phyloP scores from a whole-genome alignment of 208 protist genomes.

The Trypanosoma platydactyli region DNA sequence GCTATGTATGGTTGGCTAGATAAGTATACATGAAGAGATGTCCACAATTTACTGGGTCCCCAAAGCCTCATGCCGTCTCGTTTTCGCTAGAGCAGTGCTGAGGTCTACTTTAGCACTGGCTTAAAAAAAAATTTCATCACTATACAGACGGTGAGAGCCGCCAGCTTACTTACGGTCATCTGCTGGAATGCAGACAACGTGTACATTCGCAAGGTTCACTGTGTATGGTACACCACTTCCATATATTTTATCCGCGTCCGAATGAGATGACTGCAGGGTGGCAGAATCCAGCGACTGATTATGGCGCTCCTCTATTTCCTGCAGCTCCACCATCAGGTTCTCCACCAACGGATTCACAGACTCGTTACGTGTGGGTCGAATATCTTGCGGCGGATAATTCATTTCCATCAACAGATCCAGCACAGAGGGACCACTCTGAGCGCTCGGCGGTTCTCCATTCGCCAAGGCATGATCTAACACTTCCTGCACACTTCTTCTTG shows the following conservation, averaged over 20 bases:
- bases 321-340: slow-evolving; percentile 4
- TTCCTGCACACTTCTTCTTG: background rate
- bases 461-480: background rate
- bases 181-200: background rate
- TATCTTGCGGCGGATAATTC: background rate
- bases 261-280: background rate
- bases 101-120: too few species aligned
- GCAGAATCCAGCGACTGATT: background rate
- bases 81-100: too few species aligned
- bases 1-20: too few species aligned
- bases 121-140: too few species aligned
- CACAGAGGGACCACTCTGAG: slow-evolving; percentile 2
- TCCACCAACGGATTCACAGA: background rate
- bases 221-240: slow-evolving; percentile 16
- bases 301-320: slow-evolving; percentile 1
- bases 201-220: slow-evolving; percentile 1
- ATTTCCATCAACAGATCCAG: slow-evolving; percentile 10
- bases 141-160: too few species aligned
- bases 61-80: too few species aligned
- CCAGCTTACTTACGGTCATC: background rate
- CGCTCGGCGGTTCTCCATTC: background rate
- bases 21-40: too few species aligned
- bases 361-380: background rate
- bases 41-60: too few species aligned
- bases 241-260: slow-evolving; percentile 14